phyloP scores from a whole-genome alignment of 345 rosid species.

The Moricandia arvensis region DNA sequence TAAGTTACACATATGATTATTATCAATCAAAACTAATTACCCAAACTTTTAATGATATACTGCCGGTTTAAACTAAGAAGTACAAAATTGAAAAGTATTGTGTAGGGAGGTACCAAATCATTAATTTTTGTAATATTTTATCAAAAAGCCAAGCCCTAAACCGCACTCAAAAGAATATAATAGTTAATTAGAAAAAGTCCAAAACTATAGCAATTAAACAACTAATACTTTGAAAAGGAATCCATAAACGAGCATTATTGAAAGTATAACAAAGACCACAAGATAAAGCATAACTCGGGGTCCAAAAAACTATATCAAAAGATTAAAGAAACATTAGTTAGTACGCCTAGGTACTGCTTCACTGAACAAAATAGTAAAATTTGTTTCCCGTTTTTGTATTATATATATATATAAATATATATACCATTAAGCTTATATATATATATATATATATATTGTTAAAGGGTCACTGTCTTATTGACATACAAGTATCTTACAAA shows the following conservation, averaged over 20 bases:
- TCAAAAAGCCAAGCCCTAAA: background rate
- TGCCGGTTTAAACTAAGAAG: background rate
- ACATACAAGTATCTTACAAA: background rate
- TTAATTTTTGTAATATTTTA: background rate
- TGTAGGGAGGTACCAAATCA: background rate
- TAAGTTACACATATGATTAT: background rate
- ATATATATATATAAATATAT: background rate
- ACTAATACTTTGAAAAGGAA: conserved; percentile 42
- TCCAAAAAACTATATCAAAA: background rate
- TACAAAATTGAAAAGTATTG: background rate
- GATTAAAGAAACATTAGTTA: background rate
- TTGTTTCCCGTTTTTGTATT: background rate
- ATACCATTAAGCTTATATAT: background rate
- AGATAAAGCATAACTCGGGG: conserved; percentile 28
- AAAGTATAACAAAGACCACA: conserved; percentile 39
- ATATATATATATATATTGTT: background rate
- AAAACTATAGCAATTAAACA: conserved; percentile 24
- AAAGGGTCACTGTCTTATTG: background rate
- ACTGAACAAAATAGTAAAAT: background rate
- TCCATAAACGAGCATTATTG: conserved; percentile 39
- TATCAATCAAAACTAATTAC: background rate
- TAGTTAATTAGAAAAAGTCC: conserved; percentile 27
- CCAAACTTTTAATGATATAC: background rate
- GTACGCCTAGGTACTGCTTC: conserved; percentile 17
- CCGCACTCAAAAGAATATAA: conserved; percentile 30